Percentiles rank a stretch among this genome's conserved stretches.
Conservation (phyloP, 2,329 filamentous ascomycete species). For the Knufia petricola region DNA sequence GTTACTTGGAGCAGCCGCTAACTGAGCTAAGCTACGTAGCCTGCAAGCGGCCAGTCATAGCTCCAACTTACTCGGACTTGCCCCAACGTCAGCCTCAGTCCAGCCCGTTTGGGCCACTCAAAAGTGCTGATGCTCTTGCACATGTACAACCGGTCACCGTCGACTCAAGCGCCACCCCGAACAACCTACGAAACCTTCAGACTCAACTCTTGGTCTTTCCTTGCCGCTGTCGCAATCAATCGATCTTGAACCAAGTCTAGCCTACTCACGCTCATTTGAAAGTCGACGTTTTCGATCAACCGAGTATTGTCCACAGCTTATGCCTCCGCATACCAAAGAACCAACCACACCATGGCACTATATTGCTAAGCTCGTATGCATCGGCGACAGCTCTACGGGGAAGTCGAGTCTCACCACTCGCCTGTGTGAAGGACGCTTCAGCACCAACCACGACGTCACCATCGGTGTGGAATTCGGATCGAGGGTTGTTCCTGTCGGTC, state of each 20-base stretch:
- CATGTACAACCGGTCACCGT: neutral
- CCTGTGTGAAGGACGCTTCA: slow-evolving; percentile 93
- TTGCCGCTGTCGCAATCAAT: too few species aligned
- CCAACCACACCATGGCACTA: slow-evolving; percentile 74
- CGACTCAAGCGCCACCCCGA: neutral
- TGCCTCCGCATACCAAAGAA: slow-evolving; percentile 20
- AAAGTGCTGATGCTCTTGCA: neutral
- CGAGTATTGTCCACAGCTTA: slow-evolving; percentile 4
- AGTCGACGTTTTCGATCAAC: neutral
- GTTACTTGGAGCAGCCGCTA: too few species aligned
- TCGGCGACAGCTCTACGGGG: slow-evolving; percentile 66
- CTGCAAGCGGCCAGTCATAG: slow-evolving; percentile 3
- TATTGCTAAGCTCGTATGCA: slow-evolving; percentile 96
- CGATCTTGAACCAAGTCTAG: neutral
- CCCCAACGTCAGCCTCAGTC: neutral
- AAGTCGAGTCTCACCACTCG: slow-evolving; percentile 90
- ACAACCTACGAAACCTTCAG: neutral
- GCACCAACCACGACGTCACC: slow-evolving; percentile 88
- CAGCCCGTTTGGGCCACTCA: neutral
- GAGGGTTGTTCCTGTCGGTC: slow-evolving; percentile 81
- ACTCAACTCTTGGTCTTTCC: too few species aligned
- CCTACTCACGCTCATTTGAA: neutral
- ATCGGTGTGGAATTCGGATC: slow-evolving; percentile 96
- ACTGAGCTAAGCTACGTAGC: neutral
- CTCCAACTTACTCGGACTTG: neutral